phyloP scores from a whole-genome alignment of 495 filamentous ascomycete genomes.

The Trichocladium uniseriatum region DNA sequence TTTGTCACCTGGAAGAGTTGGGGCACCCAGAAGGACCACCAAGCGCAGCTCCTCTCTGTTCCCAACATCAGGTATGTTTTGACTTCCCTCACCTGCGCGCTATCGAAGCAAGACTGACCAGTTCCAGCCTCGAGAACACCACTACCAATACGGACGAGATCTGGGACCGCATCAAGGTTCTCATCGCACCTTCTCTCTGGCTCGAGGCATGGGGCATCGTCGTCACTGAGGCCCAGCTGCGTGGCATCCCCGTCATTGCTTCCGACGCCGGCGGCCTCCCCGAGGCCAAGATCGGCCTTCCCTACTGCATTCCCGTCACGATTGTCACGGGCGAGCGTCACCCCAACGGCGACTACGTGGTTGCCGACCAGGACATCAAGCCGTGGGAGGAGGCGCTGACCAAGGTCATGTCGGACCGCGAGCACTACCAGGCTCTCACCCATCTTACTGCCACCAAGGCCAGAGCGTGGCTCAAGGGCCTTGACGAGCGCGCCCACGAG shows the following conservation, averaged over 20 bases:
- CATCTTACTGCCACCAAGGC: conserved; percentile 10
- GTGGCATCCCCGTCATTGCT: conserved; percentile 26
- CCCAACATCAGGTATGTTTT: conserved; percentile 23
- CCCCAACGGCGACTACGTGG: conserved; percentile 18
- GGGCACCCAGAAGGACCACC: conserved; percentile 15
- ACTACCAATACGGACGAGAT: conserved; percentile 24
- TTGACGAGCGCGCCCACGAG: conserved; percentile 19
- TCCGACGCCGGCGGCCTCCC: conserved; percentile 24
- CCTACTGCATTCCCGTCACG: conserved; percentile 23
- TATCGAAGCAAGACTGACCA: not conserved
- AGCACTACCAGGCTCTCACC: conserved; percentile 12
- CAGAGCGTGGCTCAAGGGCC: conserved; percentile 14
- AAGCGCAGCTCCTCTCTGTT: conserved; percentile 8
- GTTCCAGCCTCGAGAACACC: conserved; percentile 15
- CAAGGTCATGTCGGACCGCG: conserved; percentile 15
- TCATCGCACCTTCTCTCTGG: conserved; percentile 26
- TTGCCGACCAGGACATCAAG: conserved; percentile 20
- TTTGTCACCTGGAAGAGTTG: conserved; percentile 28
- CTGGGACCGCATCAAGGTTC: conserved; percentile 26
- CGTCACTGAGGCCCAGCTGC: conserved; percentile 27
- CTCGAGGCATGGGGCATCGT: conserved; percentile 27
- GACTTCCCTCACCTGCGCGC: not conserved
- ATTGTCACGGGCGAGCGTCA: conserved; percentile 18
- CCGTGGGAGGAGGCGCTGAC: conserved; percentile 16
- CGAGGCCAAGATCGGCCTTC: conserved; percentile 25